Conservation (phyloP, 345 rosid genomes). For the Pistacia atlantica region DNA sequence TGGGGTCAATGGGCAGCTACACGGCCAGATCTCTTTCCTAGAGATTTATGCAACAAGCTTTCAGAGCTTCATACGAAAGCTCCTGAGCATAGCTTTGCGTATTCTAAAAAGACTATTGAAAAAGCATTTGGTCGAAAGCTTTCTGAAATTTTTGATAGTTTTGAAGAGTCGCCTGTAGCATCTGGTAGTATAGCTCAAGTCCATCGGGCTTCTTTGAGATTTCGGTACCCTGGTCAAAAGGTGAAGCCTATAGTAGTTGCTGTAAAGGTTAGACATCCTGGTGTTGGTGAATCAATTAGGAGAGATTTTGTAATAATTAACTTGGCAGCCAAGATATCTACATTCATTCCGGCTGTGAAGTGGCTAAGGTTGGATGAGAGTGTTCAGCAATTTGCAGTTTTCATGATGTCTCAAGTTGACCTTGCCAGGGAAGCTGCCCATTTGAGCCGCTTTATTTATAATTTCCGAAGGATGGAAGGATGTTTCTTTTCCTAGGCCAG, state of each 20-base stretch:
- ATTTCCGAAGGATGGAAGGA: slow-evolving; percentile 89
- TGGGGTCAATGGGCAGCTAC: slow-evolving; percentile 99
- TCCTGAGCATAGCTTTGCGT: slow-evolving; percentile 88
- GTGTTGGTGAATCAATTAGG: slow-evolving; percentile 87
- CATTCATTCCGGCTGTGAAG: slow-evolving; percentile 68
- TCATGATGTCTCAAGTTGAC: slow-evolving; percentile 99
- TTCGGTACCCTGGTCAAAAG: slow-evolving; percentile 74
- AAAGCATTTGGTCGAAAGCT: slow-evolving; percentile 90
- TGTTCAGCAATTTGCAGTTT: slow-evolving; percentile 90
- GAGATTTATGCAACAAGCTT: slow-evolving; percentile 86
- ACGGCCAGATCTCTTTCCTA: slow-evolving; percentile 88
- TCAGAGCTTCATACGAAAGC: slow-evolving; percentile 90
- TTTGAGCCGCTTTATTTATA: slow-evolving; percentile 87
- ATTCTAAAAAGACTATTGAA: slow-evolving; percentile 79
- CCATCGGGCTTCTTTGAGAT: slow-evolving; percentile 83
- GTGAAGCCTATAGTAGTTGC: slow-evolving; percentile 77
- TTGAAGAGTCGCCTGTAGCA: slow-evolving; percentile 92
- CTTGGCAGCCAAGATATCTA: slow-evolving; percentile 67
- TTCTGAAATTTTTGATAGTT: slow-evolving; percentile 77
- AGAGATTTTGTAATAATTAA: slow-evolving; percentile 89
- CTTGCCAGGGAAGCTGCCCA: slow-evolving; percentile 99
- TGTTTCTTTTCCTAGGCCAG: slow-evolving; percentile 97
- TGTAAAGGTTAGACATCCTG: slow-evolving; percentile 98
- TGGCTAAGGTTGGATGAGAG: slow-evolving; percentile 98
- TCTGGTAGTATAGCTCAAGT: slow-evolving; percentile 99